Percentiles rank a stretch among this genome's conserved stretches.
Conservation (phyloP, 2,329 filamentous ascomycete species). For the Trichoderma sp. region DNA sequence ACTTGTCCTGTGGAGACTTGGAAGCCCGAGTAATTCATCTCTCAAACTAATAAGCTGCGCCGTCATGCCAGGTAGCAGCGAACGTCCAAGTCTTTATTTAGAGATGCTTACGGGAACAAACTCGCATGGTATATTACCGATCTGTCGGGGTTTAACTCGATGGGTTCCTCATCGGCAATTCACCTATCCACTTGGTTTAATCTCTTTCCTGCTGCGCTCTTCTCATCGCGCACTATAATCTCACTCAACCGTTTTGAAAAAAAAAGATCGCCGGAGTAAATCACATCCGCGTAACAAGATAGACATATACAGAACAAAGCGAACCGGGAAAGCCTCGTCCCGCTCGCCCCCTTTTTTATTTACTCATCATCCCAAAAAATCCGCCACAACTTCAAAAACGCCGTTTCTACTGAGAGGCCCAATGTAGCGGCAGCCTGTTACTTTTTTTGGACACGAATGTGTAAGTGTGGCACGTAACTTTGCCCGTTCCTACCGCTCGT, state of each 20-base stretch:
- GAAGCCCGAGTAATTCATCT: neutral
- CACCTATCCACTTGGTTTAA: neutral
- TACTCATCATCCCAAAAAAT: neutral
- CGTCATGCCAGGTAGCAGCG: neutral
- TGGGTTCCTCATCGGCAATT: neutral
- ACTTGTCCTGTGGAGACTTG: neutral
- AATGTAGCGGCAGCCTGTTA: neutral
- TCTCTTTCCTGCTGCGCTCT: neutral
- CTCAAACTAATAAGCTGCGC: neutral
- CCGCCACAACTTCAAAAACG: neutral
- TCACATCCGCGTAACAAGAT: neutral
- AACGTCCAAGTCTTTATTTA: neutral
- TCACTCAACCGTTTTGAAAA: neutral
- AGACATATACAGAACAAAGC: no score
- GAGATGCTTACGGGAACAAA: constrained; percentile 10
- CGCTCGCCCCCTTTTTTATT: neutral
- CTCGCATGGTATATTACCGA: neutral
- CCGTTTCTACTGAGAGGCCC: constrained; percentile 17
- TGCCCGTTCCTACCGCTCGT: neutral
- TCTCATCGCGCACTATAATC: constrained; percentile 18
- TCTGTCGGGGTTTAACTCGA: neutral
- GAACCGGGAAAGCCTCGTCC: neutral
- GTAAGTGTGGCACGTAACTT: neutral
- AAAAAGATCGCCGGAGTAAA: neutral
- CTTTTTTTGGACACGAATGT: neutral